These are phyloP conservation scores for Gyrodon lividus DNA, from an alignment of 768 basidiomycete species.

Conservation along the genomic window DNA sequence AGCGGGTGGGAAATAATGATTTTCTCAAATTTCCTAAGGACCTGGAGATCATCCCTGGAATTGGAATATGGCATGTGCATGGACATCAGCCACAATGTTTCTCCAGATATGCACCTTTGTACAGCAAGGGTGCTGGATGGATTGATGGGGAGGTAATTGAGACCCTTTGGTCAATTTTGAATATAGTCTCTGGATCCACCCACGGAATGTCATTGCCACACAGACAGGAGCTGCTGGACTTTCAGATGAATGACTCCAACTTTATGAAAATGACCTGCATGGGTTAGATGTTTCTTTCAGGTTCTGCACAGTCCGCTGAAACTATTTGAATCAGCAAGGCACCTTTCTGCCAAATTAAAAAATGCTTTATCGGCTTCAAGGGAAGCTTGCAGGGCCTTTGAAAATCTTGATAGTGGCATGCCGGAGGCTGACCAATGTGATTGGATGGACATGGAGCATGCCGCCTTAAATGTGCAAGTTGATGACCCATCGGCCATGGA, in stretches of 20 bases:
- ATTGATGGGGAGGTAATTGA: not conserved
- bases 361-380: not conserved
- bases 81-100: constrained; percentile 3
- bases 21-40: not conserved
- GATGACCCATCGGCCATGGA: constrained; percentile 1
- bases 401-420: not conserved
- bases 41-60: not conserved
- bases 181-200: constrained; percentile 3
- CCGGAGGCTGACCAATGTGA: not conserved
- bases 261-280: constrained; percentile 24
- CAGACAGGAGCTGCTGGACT: constrained; percentile 18
- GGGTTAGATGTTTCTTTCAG: not conserved
- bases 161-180: constrained; percentile 1
- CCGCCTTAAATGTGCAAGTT: not conserved
- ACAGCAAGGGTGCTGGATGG: not conserved
- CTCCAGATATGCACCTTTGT: not conserved
- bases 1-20: not conserved
- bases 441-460: not conserved
- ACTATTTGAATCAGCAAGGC: not conserved
- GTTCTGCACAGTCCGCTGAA: not conserved
- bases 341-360: not conserved
- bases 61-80: constrained; percentile 7
- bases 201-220: not conserved
- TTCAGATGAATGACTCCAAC: constrained; percentile 29
- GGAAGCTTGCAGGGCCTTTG: not conserved